Evolutionary conservation across 441 rosid genomes (phyloP), one percentile per base, ranked within the genome.

Genomic region (Biscutella auriculata): DNA sequence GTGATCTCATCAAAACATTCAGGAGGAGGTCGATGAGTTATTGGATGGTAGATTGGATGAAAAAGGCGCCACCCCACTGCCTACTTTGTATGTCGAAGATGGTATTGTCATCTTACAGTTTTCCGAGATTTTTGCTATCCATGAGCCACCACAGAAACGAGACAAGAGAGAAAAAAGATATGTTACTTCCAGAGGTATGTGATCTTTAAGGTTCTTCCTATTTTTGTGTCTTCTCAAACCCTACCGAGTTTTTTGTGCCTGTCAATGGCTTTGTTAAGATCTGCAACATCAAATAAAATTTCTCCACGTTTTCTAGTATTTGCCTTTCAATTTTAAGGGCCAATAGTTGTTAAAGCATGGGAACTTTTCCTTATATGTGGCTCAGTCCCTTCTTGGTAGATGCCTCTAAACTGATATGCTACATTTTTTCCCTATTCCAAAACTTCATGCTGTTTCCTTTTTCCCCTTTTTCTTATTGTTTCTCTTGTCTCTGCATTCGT

Each of bases 61-160:
- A 61, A 76, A 72, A 67, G 75, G 57, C 52, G 68, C 80, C 53
- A 51, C 88, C 13, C 83, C 88, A 13, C 76, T 94, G 62, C 97
- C 99, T 68, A 71, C 89, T 44, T 71, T 90, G 69, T 94, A 85
- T 68, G 66, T 82, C 62, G 95, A 94, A 78, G 90, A 84, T 80
- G 96, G 92, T 26, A 66, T 69, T 72, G 96, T 82, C 54, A 87
- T 90, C 60, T 76, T 89, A 71, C 81, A 83, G 44, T 89, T 94
- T 77, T 94, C 99, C 11, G 88, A 94, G 80, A 94, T 94, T 62
- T 94, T 94, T 80, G 95, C 91, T 60, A 79, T 85, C 57, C 89
- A 82, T 57, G 85, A 87, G 66, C 82, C 90, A 61, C 70, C 80
- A 69, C 82, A 78, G 83, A 87, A 70, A 72, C 71, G 63, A 26